Conservation (phyloP, 345 rosid genomes). For the Linum tenue region DNA sequence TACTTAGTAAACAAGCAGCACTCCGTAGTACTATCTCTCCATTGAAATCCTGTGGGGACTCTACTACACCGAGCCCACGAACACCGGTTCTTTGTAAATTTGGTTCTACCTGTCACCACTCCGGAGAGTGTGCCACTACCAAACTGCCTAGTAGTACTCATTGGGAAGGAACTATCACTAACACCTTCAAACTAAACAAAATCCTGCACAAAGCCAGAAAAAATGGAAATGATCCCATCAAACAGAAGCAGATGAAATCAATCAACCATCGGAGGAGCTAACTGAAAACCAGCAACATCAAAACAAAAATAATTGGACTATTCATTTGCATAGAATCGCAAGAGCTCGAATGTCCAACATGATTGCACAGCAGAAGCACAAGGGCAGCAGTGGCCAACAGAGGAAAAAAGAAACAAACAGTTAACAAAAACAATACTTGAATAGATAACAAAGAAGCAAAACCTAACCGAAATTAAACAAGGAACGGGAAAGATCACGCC, state of each 20-base stretch:
- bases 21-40: constrained; percentile 12
- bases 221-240: neutral
- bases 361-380: too few relatives aligned
- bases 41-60: constrained; percentile 17
- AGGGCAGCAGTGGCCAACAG: too few relatives aligned
- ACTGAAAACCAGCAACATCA: too few relatives aligned
- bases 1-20: constrained; percentile 16
- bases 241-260: neutral
- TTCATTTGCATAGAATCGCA: too few relatives aligned
- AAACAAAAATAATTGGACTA: too few relatives aligned
- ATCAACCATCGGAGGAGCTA: neutral
- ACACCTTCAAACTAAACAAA: constrained; percentile 1
- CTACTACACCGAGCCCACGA: constrained; percentile 16
- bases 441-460: neutral
- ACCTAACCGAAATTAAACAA: neutral
- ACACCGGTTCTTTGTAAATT: constrained; percentile 8
- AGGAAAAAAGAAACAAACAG: neutral
- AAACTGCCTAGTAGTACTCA: constrained; percentile 35
- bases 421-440: too few relatives aligned
- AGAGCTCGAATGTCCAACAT: too few relatives aligned
- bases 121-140: constrained; percentile 22
- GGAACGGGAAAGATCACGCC: neutral
- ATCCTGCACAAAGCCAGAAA: neutral
- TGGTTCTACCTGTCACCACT: constrained; percentile 28
- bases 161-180: neutral